Evolutionary conservation across 1,284 basidiomycete genomes (phyloP).

Genomic region (Fomes fomentarius): DNA sequence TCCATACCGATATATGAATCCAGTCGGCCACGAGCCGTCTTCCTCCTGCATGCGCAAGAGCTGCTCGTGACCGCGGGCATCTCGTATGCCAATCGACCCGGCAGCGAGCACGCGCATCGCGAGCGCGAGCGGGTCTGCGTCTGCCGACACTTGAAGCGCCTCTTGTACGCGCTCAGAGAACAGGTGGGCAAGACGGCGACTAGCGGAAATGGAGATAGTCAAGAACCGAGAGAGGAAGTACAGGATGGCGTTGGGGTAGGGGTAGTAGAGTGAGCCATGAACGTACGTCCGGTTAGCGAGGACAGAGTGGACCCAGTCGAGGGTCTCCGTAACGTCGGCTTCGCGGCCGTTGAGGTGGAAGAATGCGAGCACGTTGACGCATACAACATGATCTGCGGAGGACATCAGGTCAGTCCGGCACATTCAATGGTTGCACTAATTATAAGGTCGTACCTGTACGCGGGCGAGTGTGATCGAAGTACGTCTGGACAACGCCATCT

Average conservation of each 20-base stretch:
- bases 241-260: constrained; percentile 53
- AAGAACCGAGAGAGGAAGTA: constrained; percentile 57
- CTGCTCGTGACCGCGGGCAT: constrained; percentile 44
- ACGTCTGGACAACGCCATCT: constrained; percentile 15
- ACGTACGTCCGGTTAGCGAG: constrained; percentile 48
- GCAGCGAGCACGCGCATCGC: constrained; percentile 53
- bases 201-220: too few relatives aligned
- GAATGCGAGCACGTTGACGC: constrained; percentile 50
- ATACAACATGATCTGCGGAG: constrained; percentile 46
- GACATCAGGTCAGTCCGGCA: background rate
- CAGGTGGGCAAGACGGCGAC: constrained; percentile 36
- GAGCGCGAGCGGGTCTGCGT: constrained; percentile 48
- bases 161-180: constrained; percentile 49
- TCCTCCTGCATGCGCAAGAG: constrained; percentile 47
- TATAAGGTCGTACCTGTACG: constrained; percentile 44
- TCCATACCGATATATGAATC: constrained; percentile 53
- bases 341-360: constrained; percentile 51
- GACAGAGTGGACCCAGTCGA: constrained; percentile 49
- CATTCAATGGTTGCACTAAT: background rate
- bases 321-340: constrained; percentile 43
- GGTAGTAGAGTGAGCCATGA: constrained; percentile 49
- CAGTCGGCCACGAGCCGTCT: constrained; percentile 51
- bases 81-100: constrained; percentile 40
- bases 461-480: constrained; percentile 12
- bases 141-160: constrained; percentile 49